Evolutionary conservation across 495 filamentous ascomycete species (phyloP).

Genomic region (Bryoglossum gracile): DNA sequence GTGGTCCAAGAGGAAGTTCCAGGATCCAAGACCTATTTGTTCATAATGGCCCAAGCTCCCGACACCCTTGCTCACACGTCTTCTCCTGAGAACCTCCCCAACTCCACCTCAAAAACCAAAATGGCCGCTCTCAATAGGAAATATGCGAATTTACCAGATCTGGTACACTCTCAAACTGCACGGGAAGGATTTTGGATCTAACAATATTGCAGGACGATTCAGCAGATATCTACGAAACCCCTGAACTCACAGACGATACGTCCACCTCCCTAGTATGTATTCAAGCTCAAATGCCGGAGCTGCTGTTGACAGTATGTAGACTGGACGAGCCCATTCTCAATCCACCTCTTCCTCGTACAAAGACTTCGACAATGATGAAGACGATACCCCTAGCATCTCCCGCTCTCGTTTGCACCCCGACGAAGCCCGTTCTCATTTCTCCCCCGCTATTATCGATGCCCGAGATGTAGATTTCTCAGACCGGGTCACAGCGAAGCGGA

Average conservation of each 20-base stretch:
- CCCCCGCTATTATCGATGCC: conserved; percentile 66
- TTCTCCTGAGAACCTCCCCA: conserved; percentile 1
- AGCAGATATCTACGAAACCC: conserved; percentile 93
- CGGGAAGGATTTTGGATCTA: not conserved
- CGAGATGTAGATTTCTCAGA: conserved; percentile 76
- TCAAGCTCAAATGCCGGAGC: conserved; percentile 3
- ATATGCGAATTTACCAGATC: conserved; percentile 77
- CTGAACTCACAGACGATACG: conserved; percentile 78
- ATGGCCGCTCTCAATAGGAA: conserved; percentile 47
- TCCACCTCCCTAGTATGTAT: conserved; percentile 70
- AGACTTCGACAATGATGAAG: conserved; percentile 48
- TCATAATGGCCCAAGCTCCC: conserved; percentile 16
- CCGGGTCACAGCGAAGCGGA: conserved; percentile 66
- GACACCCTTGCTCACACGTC: not conserved
- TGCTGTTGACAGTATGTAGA: conserved; percentile 16
- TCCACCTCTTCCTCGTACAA: conserved; percentile 29
- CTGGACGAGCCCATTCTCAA: conserved; percentile 18
- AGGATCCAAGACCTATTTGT: too few species aligned
- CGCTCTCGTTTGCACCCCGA: conserved; percentile 65
- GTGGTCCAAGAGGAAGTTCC: too few species aligned
- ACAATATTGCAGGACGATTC: conserved; percentile 61
- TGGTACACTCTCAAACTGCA: conserved; percentile 44
- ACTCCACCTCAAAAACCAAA: not conserved
- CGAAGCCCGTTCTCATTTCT: conserved; percentile 71
- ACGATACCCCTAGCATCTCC: conserved; percentile 57